Evolutionary conservation across 2,329 filamentous ascomycete genomes (phyloP), one percentile per base, ranked within the genome.

Genomic region (Colletotrichum scovillei): DNA sequence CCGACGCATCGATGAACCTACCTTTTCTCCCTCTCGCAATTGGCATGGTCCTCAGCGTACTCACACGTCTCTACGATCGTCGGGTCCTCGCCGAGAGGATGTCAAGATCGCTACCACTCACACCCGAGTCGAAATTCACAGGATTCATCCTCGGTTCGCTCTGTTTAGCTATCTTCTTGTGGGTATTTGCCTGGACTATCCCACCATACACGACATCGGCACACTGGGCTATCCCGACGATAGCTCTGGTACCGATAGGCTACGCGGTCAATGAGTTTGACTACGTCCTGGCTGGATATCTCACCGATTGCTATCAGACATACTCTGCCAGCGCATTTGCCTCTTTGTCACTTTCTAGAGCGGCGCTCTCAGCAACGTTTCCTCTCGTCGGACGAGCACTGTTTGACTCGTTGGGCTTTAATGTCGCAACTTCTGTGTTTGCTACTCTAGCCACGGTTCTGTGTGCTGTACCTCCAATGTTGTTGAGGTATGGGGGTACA

Each of bases 101-200:
- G 5, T 74, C 80, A 3, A 16, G 11, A 5, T 35, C 49, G 12
- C n/a, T 56, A 6, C 63, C 63, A 16, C 35, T 65, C 14, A 56
- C 63, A 5, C 63, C 16, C 83, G 69, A 72, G 49, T 62, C 64
- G 1, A 72, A 72, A 22, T 62, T 67, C 8, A 24, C 28, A 1
- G 69, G 85, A 2, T 86, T 88, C 71, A 79, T 80, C 32, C 77
- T 87, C 42, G 86, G 84, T 0, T 82, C 84, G 0, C 84, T 85
- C 1, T 75, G 82, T 3, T 80, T 88, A 4, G 84, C 85, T 1
- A 74, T 79, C 4, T 84, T 82, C 1, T 81, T 88, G 0, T 86
- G 84, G 83, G 81, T 79, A 76, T 87, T 88, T 67, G 82, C 83
- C 2, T 85, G 83, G 80, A 87, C 86, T 1, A 82, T 87, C 3